Evolutionary conservation across 2,329 filamentous ascomycete genomes (phyloP).

Genomic region (Cladosporium oxysporum): DNA sequence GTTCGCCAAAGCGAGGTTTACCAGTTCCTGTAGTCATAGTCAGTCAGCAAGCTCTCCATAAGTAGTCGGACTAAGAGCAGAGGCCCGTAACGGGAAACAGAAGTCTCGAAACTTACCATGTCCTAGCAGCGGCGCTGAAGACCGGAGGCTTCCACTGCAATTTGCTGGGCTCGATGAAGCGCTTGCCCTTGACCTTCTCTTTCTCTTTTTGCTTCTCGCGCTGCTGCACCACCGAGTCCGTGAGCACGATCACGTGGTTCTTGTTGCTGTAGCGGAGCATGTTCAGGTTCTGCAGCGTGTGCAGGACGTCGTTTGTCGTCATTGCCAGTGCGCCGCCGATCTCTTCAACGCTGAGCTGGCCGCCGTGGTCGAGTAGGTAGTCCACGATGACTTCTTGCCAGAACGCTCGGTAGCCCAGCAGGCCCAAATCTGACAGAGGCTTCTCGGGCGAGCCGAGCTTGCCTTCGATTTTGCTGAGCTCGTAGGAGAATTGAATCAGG

Average conservation of each 20-base stretch:
- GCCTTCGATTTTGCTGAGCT: slow-evolving; percentile 90
- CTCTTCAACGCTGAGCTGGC: slow-evolving; percentile 78
- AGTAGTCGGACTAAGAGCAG: too few species aligned
- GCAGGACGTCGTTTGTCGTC: slow-evolving; percentile 96
- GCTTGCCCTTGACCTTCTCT: slow-evolving; percentile 74
- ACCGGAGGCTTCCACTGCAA: slow-evolving; percentile 96
- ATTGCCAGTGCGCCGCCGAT: slow-evolving; percentile 80
- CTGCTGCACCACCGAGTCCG: slow-evolving; percentile 73
- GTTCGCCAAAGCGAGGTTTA: background rate
- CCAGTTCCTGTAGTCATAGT: slow-evolving; percentile 2
- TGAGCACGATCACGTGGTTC: slow-evolving; percentile 93
- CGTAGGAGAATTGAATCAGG: slow-evolving; percentile 96
- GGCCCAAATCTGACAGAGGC: slow-evolving; percentile 86
- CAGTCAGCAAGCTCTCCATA: background rate
- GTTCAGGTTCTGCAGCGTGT: slow-evolving; percentile 88
- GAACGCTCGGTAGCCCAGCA: slow-evolving; percentile 93
- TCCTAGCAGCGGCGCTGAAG: slow-evolving; percentile 84
- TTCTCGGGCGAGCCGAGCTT: slow-evolving; percentile 97
- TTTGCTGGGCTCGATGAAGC: slow-evolving; percentile 72
- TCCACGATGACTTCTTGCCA: slow-evolving; percentile 96
- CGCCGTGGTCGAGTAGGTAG: slow-evolving; percentile 72
- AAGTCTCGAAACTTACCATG: slow-evolving; percentile 58
- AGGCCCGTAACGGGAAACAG: too few species aligned
- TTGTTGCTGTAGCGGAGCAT: slow-evolving; percentile 96
- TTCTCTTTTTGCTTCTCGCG: slow-evolving; percentile 69